Percentiles rank a stretch among this genome's conserved stretches.
These are phyloP conservation scores for Stromatinia cepivora DNA, from an alignment of 2,329 filamentous ascomycete species.

Conservation along the genomic window DNA sequence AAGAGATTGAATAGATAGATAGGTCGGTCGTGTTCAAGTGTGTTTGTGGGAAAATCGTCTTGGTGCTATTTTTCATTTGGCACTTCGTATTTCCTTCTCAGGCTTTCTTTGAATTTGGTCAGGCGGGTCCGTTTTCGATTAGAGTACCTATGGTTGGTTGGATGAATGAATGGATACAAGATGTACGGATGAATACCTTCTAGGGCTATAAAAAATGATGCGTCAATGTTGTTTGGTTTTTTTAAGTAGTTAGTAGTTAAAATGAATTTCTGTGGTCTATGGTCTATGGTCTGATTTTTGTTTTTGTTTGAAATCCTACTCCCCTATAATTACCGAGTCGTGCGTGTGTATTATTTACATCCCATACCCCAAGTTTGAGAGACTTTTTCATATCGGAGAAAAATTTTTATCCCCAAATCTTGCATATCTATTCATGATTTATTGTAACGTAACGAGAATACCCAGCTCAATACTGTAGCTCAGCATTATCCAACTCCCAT, in stretches of 20 bases:
- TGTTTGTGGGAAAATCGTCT: background rate
- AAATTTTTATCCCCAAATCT: too few species aligned
- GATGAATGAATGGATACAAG: background rate
- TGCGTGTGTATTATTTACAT: too few species aligned
- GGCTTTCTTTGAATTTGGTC: background rate
- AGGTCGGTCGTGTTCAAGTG: background rate
- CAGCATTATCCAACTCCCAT: too few species aligned
- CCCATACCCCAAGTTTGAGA: too few species aligned
- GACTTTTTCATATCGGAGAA: too few species aligned
- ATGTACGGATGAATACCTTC: background rate
- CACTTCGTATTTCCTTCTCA: background rate
- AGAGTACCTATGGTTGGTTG: background rate
- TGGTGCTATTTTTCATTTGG: background rate
- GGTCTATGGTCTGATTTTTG: background rate
- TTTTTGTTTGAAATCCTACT: background rate
- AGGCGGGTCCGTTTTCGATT: background rate
- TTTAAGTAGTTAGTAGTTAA: background rate
- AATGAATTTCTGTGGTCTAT: background rate
- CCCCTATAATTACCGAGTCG: background rate
- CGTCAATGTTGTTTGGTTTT: background rate
- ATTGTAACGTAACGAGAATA: too few species aligned
- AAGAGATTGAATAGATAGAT: background rate
- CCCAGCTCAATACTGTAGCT: too few species aligned
- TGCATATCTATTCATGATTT: too few species aligned
- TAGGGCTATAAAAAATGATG: background rate